These are phyloP conservation scores for Lichtheimia hyalospora DNA, from an alignment of 371 early-diverging fungal species.

Conservation along the genomic window DNA sequence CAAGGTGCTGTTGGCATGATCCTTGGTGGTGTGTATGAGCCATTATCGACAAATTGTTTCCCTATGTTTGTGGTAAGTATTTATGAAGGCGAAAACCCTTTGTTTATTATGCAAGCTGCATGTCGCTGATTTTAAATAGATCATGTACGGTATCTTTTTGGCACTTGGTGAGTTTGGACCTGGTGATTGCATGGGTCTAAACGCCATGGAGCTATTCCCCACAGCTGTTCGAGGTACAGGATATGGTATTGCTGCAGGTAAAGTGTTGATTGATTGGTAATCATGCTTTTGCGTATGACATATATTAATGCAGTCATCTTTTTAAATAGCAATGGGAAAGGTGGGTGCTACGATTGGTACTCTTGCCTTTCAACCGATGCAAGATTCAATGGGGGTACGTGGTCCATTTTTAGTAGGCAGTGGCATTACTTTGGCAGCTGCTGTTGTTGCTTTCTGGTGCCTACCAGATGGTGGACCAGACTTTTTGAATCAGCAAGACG, in stretches of 20 bases:
- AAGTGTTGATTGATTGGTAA: neutral
- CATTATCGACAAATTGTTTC: slow-evolving; percentile 44
- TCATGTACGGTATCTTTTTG: slow-evolving; percentile 63
- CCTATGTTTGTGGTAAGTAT: slow-evolving; percentile 56
- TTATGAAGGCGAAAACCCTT: neutral
- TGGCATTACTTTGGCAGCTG: slow-evolving; percentile 33
- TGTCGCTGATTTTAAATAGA: slow-evolving; percentile 9
- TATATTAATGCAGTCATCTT: neutral
- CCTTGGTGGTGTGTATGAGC: slow-evolving; percentile 52
- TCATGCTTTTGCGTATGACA: neutral
- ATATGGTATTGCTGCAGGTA: slow-evolving; percentile 61
- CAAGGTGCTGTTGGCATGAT: slow-evolving; percentile 62
- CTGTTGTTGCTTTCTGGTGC: slow-evolving; percentile 31
- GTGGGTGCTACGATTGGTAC: slow-evolving; percentile 56
- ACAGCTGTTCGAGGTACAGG: slow-evolving; percentile 65
- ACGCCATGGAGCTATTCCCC: slow-evolving; percentile 56
- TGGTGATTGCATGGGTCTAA: slow-evolving; percentile 59
- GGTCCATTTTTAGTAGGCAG: slow-evolving; percentile 44
- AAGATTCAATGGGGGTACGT: slow-evolving; percentile 31
- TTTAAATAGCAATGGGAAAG: slow-evolving; percentile 41
- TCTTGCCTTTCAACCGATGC: slow-evolving; percentile 41
- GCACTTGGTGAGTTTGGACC: slow-evolving; percentile 59
- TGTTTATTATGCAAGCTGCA: too few species aligned
- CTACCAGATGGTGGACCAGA: slow-evolving; percentile 39
- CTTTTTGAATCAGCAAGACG: slow-evolving; percentile 53